phyloP scores from a whole-genome alignment of 257 asterid species.

The Knoxia roxburghii region DNA sequence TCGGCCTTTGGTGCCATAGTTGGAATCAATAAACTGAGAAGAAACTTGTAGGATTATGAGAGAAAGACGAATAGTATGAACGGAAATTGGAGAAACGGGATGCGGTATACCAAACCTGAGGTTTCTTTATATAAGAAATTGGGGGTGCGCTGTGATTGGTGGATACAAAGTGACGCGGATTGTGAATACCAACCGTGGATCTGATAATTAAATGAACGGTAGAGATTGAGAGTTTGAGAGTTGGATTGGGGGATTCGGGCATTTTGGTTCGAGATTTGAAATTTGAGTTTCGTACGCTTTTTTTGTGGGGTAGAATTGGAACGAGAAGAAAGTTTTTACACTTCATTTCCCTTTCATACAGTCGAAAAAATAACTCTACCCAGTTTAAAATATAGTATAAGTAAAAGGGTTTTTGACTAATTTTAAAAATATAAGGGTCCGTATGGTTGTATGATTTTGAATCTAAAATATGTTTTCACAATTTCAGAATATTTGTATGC shows the following conservation, averaged over 20 bases:
- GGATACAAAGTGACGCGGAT: constrained; percentile 20
- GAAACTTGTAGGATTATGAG: background rate
- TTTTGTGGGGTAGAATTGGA: background rate
- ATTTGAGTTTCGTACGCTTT: constrained; percentile 12
- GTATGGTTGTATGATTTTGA: too few species aligned
- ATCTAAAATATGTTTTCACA: too few species aligned
- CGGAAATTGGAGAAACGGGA: background rate
- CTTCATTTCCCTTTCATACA: too few species aligned
- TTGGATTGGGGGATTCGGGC: background rate
- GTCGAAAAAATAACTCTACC: too few species aligned
- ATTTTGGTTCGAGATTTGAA: constrained; percentile 4
- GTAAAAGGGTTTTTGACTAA: too few species aligned
- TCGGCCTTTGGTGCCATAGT: constrained; percentile 21
- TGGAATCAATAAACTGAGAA: background rate
- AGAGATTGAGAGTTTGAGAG: background rate
- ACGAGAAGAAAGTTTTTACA: background rate
- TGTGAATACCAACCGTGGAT: constrained; percentile 5
- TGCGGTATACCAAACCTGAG: background rate
- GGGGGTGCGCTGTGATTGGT: constrained; percentile 27
- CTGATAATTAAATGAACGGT: constrained; percentile 1
- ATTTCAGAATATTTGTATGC: too few species aligned
- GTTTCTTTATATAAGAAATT: constrained; percentile 17
- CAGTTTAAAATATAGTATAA: too few species aligned
- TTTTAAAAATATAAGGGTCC: too few species aligned
- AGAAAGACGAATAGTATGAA: background rate